Evolutionary conservation across 1,139 yeast genomes (phyloP), one percentile per base, ranked within the genome.

Genomic region (Yamadazyma oceani): DNA sequence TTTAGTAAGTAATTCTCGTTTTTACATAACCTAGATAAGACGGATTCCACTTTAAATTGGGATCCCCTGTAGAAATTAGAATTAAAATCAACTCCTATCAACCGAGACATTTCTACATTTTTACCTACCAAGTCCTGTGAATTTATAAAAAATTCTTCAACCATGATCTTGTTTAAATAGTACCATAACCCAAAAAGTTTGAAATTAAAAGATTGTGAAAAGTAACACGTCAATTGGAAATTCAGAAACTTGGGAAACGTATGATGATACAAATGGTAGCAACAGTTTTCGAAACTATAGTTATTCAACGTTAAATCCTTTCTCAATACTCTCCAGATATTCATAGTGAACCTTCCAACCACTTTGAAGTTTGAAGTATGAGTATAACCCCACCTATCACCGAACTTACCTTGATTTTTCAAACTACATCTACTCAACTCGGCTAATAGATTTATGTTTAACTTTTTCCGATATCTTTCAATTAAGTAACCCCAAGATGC

Each of bases 21-120:
- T 51, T 88, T 88, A 23, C 94, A 75, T 17, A 92, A 64, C 39
- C 98, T 64, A 4, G 79, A 62, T 48, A 92, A 60, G 30, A 90
- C 73, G 0, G 97, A 85, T 54, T 92, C 98, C 3, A 92, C 96
- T 54, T 87, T 90, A 55, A 73, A 92, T 53, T 92, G 98, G 0
- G 97, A 89, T 0, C 98, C 98, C 43, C 98, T 66, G 39, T 87
- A 83, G 45, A 85, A 78, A 13, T 89, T 89, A 1, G 97, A 88
- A 54, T 82, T 77, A 57, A 89, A 92, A 51, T 92, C 97, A 30
- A 92, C 80, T 0, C 98, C 98, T 28, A 89, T 76, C 26, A 92
- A 60, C 32, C 96, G 69, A 0, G 97, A 88, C 57, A 87, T 86
- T 49, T 90, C 97, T 14, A 85, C 79, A 34, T 86, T 86, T 49